Conservation (phyloP, 2,329 filamentous ascomycete species). For the Ramichloridium luteum region DNA sequence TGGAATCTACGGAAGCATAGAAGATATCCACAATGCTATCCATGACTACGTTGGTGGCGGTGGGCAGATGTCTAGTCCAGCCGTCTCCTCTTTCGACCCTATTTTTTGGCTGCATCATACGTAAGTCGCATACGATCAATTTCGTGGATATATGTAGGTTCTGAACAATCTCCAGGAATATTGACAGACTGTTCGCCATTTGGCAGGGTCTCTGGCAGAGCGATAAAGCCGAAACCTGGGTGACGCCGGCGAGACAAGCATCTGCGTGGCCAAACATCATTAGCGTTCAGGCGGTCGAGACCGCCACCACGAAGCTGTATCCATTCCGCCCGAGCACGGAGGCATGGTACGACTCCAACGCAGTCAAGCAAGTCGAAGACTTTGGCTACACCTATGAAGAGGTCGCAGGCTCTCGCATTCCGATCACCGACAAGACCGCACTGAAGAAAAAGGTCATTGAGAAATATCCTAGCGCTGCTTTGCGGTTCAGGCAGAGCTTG, state of each 20-base stretch:
- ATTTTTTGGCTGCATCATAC: constrained; percentile 64
- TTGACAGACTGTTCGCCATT: constrained; percentile 63
- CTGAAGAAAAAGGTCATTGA: neutral
- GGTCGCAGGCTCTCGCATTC: constrained; percentile 31
- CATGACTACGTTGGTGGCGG: constrained; percentile 44
- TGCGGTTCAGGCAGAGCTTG: neutral
- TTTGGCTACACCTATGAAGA: constrained; percentile 71
- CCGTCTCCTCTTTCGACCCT: constrained; percentile 67
- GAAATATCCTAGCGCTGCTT: neutral
- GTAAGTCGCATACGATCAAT: neutral
- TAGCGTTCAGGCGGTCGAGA: neutral
- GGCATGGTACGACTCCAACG: constrained; percentile 37
- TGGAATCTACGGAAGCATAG: constrained; percentile 33
- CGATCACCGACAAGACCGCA: neutral
- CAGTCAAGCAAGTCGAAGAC: constrained; percentile 43
- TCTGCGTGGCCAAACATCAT: neutral
- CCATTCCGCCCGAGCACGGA: neutral
- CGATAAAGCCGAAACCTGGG: neutral
- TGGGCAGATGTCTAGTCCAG: constrained; percentile 57
- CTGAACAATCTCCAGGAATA: constrained; percentile 57
- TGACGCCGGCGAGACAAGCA: neutral
- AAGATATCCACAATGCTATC: constrained; percentile 36
- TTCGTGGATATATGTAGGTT: no score
- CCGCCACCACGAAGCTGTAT: neutral
- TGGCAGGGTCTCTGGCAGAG: constrained; percentile 55